Evolutionary conservation across 106 monocot species (phyloP), one percentile per base, ranked within the genome.

Genomic region (Allium fistulosum): DNA sequence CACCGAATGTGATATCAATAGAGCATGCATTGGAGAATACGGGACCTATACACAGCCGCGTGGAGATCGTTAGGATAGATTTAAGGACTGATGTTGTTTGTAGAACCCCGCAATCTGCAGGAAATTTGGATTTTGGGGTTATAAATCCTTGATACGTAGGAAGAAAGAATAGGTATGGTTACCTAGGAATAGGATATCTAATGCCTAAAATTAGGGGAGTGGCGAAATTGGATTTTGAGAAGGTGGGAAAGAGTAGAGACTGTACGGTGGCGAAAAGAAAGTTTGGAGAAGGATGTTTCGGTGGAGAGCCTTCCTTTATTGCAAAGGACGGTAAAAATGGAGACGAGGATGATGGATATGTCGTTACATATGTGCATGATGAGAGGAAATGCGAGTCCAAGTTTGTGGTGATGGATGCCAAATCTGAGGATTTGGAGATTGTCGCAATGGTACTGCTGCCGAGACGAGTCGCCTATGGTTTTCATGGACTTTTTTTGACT

Each of bases 51-150:
- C 87, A 94, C 74, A 46, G 55, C 70, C 77, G 72, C 72, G 79
- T 94, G 48, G 94, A 94, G 85, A 90, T 77, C 79, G 82, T 90
- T 61, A 79, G 85, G 73, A 85, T 94, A 69, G 78, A 90, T 64
- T 68, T 90, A 8, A 13, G 53, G 49, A 76, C 65, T 48, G 72
- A 80, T 8, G 70, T 2, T 2, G 81, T 78, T 49, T 64, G 75
- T 11, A 69, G 85, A 49, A 83, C 79, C 6, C 80, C 79, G 14
- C 75, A 85, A 50, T 80, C 89, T 3, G 77, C 77, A 0, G 74
- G 51, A 55, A 89, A 85, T 62, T 66, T 90, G 6, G 89, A 85
- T 11, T 72, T 85, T 55, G 80, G 78, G 6, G 75, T 78, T 14
- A 82, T 90, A 71, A 63, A 90, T 49, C 80, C 89, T 27, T 61